A percentile compares a stretch with the other conserved stretches of the same genome.
Conservation (phyloP, 257 asterid species). For the Penstemon davidsonii region DNA sequence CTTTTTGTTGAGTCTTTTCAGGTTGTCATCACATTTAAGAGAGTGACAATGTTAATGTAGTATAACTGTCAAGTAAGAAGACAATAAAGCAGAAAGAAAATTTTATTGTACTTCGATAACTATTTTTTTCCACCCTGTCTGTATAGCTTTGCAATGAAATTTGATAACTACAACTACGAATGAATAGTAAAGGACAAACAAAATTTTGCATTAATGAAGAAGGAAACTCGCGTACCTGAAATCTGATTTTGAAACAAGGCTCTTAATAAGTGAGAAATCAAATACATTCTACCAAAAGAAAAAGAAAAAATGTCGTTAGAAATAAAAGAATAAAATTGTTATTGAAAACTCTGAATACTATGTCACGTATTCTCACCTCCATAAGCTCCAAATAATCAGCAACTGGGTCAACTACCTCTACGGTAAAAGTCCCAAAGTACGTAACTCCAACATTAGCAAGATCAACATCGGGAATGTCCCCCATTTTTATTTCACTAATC, state of each 20-base stretch:
- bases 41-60: no score
- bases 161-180: neutral
- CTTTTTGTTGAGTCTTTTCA: no score
- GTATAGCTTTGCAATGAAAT: no score
- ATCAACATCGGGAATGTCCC: conserved; percentile 80
- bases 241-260: conserved; percentile 71
- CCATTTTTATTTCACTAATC: conserved; percentile 84
- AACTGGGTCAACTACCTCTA: conserved; percentile 92
- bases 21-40: no score
- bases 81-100: no score
- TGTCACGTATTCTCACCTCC: conserved; percentile 64
- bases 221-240: conserved; percentile 58
- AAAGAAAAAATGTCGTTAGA: neutral
- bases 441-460: conserved; percentile 65
- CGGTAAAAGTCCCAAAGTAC: conserved; percentile 62
- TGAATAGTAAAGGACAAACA: neutral
- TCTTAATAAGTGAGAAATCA: conserved; percentile 77
- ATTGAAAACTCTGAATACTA: conserved; percentile 4
- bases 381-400: conserved; percentile 91
- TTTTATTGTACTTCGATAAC: no score
- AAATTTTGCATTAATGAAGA: conserved; percentile 4
- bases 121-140: no score
- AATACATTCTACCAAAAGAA: conserved; percentile 72
- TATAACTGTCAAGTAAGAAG: no score
- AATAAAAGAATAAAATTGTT: no score